These are phyloP conservation scores for Massarina eburnea DNA, from an alignment of 2,329 filamentous ascomycete genomes.

Conservation along the genomic window DNA sequence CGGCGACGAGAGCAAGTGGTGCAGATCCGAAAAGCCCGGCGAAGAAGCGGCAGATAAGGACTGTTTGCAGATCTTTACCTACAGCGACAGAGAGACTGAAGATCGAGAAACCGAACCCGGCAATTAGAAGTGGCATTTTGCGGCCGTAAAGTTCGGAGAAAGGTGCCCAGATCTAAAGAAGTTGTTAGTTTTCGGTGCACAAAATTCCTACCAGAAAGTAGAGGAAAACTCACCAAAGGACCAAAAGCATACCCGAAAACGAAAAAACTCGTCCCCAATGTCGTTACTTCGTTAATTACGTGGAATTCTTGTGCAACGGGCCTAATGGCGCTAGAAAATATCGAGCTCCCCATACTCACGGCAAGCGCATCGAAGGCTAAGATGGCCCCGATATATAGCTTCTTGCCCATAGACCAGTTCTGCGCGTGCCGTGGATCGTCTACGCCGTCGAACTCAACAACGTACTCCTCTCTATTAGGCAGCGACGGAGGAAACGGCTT, in stretches of 20 bases:
- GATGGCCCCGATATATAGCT: conserved; percentile 68
- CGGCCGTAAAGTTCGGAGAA: conserved; percentile 55
- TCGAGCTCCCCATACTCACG: conserved; percentile 63
- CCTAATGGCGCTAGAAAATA: conserved; percentile 44
- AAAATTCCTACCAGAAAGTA: neutral
- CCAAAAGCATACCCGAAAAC: conserved; percentile 44
- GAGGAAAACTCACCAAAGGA: conserved; percentile 27
- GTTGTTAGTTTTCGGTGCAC: neutral
- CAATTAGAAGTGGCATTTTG: conserved; percentile 51
- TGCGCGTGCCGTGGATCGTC: conserved; percentile 84
- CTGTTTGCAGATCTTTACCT: conserved; percentile 56
- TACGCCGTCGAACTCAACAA: conserved; percentile 80
- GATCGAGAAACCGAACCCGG: conserved; percentile 53
- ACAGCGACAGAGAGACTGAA: conserved; percentile 54
- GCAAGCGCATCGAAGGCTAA: conserved; percentile 73
- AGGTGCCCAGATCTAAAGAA: conserved; percentile 47
- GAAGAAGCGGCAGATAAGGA: conserved; percentile 57
- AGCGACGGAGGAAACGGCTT: conserved; percentile 72
- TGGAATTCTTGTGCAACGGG: conserved; percentile 32
- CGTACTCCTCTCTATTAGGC: conserved; percentile 73
- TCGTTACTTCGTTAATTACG: conserved; percentile 33
- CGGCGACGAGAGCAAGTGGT: conserved; percentile 54
- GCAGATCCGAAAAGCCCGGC: conserved; percentile 57
- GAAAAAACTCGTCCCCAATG: conserved; percentile 36
- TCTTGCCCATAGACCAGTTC: conserved; percentile 82